These are phyloP conservation scores for Globisporangium nunn DNA, from an alignment of 352 stramenopile species.

Conservation along the genomic window DNA sequence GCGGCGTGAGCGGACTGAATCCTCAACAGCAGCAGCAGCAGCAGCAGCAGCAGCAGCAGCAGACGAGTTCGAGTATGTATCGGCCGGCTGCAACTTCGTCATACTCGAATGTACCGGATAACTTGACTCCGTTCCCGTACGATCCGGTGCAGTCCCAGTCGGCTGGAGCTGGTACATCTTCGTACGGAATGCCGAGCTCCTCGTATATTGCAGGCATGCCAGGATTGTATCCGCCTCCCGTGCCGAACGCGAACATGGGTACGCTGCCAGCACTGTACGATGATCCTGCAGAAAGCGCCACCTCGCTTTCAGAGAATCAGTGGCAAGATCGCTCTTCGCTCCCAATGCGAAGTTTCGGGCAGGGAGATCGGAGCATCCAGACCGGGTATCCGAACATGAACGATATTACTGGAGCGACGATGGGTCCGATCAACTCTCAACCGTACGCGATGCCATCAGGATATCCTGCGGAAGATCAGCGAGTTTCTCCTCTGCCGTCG, in stretches of 20 bases:
- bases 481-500: conserved; percentile 7
- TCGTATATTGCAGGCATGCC: conserved; percentile 28
- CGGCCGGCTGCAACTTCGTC: neutral
- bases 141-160: conserved; percentile 19
- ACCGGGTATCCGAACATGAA: conserved; percentile 3
- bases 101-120: conserved; percentile 11
- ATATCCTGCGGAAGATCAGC: conserved; percentile 9
- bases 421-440: conserved; percentile 7
- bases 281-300: conserved; percentile 5
- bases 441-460: conserved; percentile 3
- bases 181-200: conserved; percentile 17
- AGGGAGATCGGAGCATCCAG: conserved; percentile 7
- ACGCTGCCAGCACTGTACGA: conserved; percentile 22
- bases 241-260: conserved; percentile 18
- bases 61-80: conserved; percentile 9
- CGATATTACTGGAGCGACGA: conserved; percentile 5
- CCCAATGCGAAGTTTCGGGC: conserved; percentile 8
- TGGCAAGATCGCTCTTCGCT: conserved; percentile 17
- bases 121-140: conserved; percentile 26
- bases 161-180: conserved; percentile 12
- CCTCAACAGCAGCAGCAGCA: neutral
- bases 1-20: neutral
- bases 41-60: conserved; percentile 9
- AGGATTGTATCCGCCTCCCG: conserved; percentile 15
- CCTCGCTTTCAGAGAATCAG: conserved; percentile 8